Base-by-base conservation (phyloP, 768 basidiomycete species). In the Vararia minispora region DNA sequence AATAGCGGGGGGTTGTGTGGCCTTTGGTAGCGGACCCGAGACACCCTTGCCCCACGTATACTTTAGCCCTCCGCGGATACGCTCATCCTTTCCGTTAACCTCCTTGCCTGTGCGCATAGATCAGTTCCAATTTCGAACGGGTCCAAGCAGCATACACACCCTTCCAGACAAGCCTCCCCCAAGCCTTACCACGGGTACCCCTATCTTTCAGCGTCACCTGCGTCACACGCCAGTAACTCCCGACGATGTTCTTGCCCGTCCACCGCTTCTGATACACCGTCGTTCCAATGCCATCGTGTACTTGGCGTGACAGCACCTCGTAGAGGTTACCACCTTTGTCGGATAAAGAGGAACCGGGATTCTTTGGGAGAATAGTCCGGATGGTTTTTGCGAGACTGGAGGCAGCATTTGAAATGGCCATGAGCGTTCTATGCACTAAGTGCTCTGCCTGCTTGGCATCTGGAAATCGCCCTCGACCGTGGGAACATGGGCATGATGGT, bases 101-200 rank as follows among this genome's bases (percentile, higher is more conserved):
- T 57, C 58, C 50, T 74, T 70, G 32, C 81, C 83, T 85, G 44
- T 14, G 18, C 18, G 24, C 4, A 11, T 11, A 26, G 7, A 23
- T 33, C 32, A 33, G 40, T 33, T 27, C 18, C 21, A 24, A 32
- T 17, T 2, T 6, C 25, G 28, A 20, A 3, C 23, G 14, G 25
- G 13, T 34, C 41, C 16, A 17, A 14, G 33, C 26, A 7, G 9
- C 20, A 33, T 21, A 60, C 75, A 42, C 37, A 87, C 87, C 84
- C 63, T 68, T 75, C 84, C 86, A 90, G 39, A 76, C 68, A 4
- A 89, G 60, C 42, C 65, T 63, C 6, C 87, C 87, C 88, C 88
- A 90, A 13, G 74, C 86, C 56, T 79, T 87, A 2, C 87, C 87
- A 48, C 87, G 81, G 20, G 57, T 64, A 20, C 85, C 85, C 46